Conservation (phyloP, 2,329 filamentous ascomycete species). For the Dryadomyces quercivorus region DNA sequence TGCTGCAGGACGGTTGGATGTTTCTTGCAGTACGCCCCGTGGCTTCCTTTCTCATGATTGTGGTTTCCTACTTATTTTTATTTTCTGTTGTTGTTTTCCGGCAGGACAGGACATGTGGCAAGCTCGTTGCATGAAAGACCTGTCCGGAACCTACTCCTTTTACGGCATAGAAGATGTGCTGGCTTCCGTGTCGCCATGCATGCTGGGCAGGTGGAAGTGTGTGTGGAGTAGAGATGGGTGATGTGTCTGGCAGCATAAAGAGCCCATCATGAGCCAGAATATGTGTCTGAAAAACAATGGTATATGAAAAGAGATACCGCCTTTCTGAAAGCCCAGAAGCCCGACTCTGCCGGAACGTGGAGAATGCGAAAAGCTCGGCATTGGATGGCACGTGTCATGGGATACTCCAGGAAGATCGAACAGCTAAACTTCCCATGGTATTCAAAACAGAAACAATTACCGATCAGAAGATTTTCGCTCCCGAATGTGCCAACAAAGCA, state of each 20-base stretch:
- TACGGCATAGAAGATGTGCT: neutral
- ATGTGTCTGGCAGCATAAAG: neutral
- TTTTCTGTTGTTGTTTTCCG: neutral
- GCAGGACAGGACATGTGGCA: neutral
- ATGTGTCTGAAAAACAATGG: neutral
- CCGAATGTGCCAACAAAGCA: conserved; percentile 6
- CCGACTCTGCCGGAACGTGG: neutral
- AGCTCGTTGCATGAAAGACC: neutral
- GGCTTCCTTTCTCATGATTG: neutral
- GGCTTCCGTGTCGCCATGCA: neutral
- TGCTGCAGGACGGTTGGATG: neutral
- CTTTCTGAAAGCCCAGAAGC: neutral
- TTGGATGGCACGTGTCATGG: neutral
- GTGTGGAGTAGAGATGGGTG: neutral
- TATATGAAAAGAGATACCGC: neutral
- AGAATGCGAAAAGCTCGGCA: neutral
- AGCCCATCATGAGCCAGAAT: neutral
- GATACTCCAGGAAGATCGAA: neutral
- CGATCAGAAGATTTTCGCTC: neutral
- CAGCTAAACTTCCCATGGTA: neutral
- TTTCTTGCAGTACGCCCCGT: neutral
- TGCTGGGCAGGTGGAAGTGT: neutral
- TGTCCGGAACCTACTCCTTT: neutral
- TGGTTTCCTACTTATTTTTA: neutral
- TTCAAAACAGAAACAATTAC: neutral